phyloP scores from a whole-genome alignment of 805 yeast species.

The Wickerhamomyces strasburgensis region DNA sequence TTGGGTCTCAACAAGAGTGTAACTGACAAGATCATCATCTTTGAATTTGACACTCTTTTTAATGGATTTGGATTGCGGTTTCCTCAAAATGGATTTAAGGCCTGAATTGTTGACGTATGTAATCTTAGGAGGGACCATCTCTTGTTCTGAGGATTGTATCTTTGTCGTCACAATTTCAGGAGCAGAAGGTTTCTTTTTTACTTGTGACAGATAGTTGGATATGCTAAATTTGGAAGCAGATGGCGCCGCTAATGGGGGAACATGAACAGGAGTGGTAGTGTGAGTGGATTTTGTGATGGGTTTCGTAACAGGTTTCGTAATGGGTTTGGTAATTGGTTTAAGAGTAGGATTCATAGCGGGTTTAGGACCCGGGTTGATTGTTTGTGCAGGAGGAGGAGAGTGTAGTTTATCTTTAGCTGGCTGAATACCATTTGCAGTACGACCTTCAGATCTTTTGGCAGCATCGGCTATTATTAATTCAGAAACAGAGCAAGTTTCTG shows the following conservation, averaged over 20 bases:
- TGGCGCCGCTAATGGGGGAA: conserved; percentile 1
- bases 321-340: not conserved
- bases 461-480: not conserved
- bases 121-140: too few relatives aligned
- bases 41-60: conserved; percentile 1
- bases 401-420: not conserved
- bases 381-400: not conserved
- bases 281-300: not conserved
- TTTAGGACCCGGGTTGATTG: not conserved
- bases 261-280: too few relatives aligned
- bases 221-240: not conserved
- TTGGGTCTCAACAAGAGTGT: too few relatives aligned
- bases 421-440: not conserved
- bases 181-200: not conserved
- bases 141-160: not conserved
- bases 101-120: not conserved
- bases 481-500: not conserved
- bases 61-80: not conserved
- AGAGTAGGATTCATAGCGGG: not conserved
- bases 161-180: not conserved
- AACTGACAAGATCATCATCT: not conserved
- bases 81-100: conserved; percentile 1
- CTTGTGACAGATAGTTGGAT: not conserved
- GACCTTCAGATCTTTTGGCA: not conserved
- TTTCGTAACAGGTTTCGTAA: not conserved